phyloP scores from a whole-genome alignment of 805 yeast species.

The Lipomyces yamanashiensis region DNA sequence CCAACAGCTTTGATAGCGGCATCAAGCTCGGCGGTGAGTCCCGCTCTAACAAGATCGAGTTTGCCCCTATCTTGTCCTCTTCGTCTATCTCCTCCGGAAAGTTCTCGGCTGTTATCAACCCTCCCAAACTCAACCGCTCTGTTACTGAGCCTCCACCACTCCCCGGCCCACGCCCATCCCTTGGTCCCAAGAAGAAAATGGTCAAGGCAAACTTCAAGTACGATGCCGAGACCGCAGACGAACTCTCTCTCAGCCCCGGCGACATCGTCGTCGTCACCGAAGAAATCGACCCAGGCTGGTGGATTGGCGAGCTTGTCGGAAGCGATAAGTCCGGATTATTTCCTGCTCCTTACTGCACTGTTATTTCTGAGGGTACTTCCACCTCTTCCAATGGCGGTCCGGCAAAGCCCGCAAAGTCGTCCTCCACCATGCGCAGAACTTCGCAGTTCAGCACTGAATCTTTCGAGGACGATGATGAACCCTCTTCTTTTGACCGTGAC shows the following conservation, averaged over 20 bases:
- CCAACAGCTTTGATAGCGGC: conserved; percentile 12
- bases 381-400: conserved; percentile 6
- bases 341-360: conserved; percentile 37
- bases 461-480: conserved; percentile 9
- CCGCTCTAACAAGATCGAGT: conserved; percentile 14
- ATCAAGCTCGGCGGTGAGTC: conserved; percentile 12
- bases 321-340: conserved; percentile 34
- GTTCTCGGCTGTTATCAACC: conserved; percentile 25
- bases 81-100: conserved; percentile 27
- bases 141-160: conserved; percentile 32
- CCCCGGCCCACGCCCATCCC: conserved; percentile 31
- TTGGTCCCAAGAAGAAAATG: conserved; percentile 26
- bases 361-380: conserved; percentile 32
- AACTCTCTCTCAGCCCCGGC: conserved; percentile 36
- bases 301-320: conserved; percentile 36
- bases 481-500: conserved; percentile 4
- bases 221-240: conserved; percentile 38
- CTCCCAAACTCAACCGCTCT: conserved; percentile 33
- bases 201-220: conserved; percentile 35
- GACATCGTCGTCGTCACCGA: conserved; percentile 35
- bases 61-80: conserved; percentile 10
- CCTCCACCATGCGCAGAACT: conserved; percentile 12
- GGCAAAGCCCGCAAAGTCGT: conserved; percentile 26
- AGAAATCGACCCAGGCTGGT: conserved; percentile 38
- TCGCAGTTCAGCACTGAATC: conserved; percentile 17